Evolutionary conservation across 1,284 basidiomycete genomes (phyloP), one percentile per base, ranked within the genome.

Genomic region (Ustilago cynodontis): DNA sequence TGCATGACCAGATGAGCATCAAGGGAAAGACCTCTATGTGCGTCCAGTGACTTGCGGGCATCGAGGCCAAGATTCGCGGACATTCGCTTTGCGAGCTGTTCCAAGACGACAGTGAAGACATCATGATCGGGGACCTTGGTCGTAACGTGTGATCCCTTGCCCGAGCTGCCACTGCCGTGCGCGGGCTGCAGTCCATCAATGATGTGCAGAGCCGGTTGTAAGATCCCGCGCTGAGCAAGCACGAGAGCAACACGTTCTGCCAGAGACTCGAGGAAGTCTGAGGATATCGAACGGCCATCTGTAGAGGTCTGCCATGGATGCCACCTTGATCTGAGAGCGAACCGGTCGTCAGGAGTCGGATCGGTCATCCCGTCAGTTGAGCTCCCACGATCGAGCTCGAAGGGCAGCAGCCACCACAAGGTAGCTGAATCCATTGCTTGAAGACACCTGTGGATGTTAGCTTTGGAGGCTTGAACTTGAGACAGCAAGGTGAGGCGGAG

Each of bases 211-310:
- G 69, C 55, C 2, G 74, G 74, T 33, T 71, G 65, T 0, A 77
- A 52, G 22, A 69, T 59, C 13, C 69, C 69, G 1, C 74, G 69
- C 47, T 72, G 62, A 3, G 69, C 74, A 18, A 77, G 65, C 0
- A 77, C 74, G 10, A 77, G 65, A 5, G 74, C 59, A 10, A 72
- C 63, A 14, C 65, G 69, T 24, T 77, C 74, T 18, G 69, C 59
- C 18, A 77, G 71, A 22, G 62, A 57, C 35, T 72, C 62, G 45
- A 77, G 62, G 8, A 51, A 43, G 16, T 66, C 56, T 22, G 59
- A 31, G 1, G 69, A 62, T 28, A 77, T 26, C 1, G 35, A 22
- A 5, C 9, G 11, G 4, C 63, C 66, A 16, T 65, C 51, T 16
- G 55, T 13, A 10, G 59, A 59, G 2, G 47, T n/a, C 37, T 77